phyloP scores from a whole-genome alignment of 2,329 filamentous ascomycete species.

The Plenodomus tracheiphilus region DNA sequence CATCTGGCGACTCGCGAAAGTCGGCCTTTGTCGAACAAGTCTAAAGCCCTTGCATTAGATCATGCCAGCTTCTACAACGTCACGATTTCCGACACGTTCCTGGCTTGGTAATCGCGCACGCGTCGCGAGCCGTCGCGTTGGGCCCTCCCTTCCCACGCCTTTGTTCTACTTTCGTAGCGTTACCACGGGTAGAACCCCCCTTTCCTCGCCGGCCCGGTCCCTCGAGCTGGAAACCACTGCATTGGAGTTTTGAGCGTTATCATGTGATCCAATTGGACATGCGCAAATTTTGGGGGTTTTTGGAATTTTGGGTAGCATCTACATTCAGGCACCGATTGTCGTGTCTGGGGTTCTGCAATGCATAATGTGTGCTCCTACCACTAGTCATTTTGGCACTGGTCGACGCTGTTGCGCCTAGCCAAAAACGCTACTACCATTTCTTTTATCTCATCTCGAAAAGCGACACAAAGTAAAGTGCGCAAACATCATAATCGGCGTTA shows the following conservation, averaged over 20 bases:
- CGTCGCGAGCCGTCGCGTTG: constrained; percentile 19
- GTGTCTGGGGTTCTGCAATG: neutral
- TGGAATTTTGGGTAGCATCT: constrained; percentile 9
- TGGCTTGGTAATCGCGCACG: constrained; percentile 13
- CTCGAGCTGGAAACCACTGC: constrained; percentile 20
- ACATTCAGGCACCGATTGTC: constrained; percentile 6
- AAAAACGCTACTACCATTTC: neutral
- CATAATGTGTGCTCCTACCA: neutral
- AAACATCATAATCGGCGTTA: neutral
- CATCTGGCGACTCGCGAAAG: constrained; percentile 33
- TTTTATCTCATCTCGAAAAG: neutral
- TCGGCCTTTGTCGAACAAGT: constrained; percentile 46
- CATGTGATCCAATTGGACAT: constrained; percentile 21
- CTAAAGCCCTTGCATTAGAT: constrained; percentile 24
- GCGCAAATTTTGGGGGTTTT: constrained; percentile 15
- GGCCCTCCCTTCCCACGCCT: constrained; percentile 21
- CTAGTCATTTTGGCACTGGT: neutral
- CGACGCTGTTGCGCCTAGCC: neutral
- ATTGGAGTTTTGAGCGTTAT: constrained; percentile 31
- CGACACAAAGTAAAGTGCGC: neutral
- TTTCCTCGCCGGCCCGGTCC: neutral
- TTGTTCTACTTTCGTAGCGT: constrained; percentile 27
- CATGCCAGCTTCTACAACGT: constrained; percentile 13
- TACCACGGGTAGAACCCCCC: constrained; percentile 12
- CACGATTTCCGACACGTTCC: constrained; percentile 16